phyloP scores from a whole-genome alignment of 1,139 yeast genomes.

The Kurtzmaniella quercitrusa region DNA sequence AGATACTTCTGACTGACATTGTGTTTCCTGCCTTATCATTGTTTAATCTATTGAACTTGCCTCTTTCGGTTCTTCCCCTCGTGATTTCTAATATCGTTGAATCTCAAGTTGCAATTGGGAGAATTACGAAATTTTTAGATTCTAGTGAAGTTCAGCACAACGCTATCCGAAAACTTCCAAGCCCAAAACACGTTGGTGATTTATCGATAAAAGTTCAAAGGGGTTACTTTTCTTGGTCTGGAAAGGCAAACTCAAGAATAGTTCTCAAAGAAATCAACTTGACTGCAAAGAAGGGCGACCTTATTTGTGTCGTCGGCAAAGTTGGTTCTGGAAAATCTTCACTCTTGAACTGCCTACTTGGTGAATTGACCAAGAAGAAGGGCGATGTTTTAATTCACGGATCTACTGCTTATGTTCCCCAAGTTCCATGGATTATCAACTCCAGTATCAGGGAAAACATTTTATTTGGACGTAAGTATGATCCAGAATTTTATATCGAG shows the following conservation, averaged over 20 bases:
- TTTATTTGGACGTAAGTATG: slow-evolving; percentile 71
- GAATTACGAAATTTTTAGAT: slow-evolving; percentile 50
- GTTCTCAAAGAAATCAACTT: slow-evolving; percentile 19
- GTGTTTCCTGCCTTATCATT: slow-evolving; percentile 70
- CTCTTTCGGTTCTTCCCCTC: slow-evolving; percentile 55
- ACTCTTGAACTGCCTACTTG: slow-evolving; percentile 21
- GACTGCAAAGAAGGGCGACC: slow-evolving; percentile 17
- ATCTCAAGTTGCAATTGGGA: slow-evolving; percentile 53
- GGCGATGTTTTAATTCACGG: slow-evolving; percentile 20
- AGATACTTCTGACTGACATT: slow-evolving; percentile 54
- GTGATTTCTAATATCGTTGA: slow-evolving; percentile 54
- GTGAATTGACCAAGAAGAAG: slow-evolving; percentile 17
- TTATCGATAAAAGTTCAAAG: slow-evolving; percentile 21
- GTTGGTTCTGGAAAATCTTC: slow-evolving; percentile 29
- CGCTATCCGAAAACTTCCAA: slow-evolving; percentile 29
- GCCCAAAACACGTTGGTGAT: slow-evolving; percentile 24
- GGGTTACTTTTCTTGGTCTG: slow-evolving; percentile 19
- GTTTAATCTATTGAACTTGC: slow-evolving; percentile 55
- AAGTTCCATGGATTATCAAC: slow-evolving; percentile 55
- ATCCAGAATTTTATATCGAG: slow-evolving; percentile 62
- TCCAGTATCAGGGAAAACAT: slow-evolving; percentile 79
- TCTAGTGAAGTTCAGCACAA: slow-evolving; percentile 41
- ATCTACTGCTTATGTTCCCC: slow-evolving; percentile 82
- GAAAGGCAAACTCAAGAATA: slow-evolving; percentile 6
- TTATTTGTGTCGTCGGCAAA: slow-evolving; percentile 19